Conservation (phyloP, 495 filamentous ascomycete species). For the Pseudevernia furfuracea region DNA sequence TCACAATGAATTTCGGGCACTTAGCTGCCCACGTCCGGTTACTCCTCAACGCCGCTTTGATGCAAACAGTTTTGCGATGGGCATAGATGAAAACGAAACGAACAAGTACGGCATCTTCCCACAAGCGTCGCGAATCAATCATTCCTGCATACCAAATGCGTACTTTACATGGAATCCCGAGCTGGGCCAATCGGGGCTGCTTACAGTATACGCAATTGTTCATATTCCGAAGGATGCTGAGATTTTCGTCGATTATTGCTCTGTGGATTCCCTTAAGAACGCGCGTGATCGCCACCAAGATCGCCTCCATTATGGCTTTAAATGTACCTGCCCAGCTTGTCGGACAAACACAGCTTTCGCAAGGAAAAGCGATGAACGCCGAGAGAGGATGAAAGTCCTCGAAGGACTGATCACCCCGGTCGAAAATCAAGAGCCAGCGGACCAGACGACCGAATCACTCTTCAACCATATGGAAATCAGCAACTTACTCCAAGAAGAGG, state of each 20-base stretch:
- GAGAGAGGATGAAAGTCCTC: neutral
- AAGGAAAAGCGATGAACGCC: neutral
- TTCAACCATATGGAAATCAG: neutral
- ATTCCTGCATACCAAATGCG: slow-evolving; percentile 14
- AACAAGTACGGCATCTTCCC: neutral
- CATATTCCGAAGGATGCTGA: neutral
- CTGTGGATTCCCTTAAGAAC: neutral
- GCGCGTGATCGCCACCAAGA: neutral
- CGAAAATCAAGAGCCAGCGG: neutral
- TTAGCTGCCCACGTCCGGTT: neutral
- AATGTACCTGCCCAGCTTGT: slow-evolving; percentile 8
- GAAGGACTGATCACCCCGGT: neutral
- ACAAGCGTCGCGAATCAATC: slow-evolving; percentile 11
- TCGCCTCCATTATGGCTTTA: neutral
- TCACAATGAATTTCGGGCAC: neutral
- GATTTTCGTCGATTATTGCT: slow-evolving; percentile 8
- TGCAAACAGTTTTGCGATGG: neutral
- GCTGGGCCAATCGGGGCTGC: neutral
- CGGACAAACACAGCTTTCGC: neutral
- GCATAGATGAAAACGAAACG: neutral
- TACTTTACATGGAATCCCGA: slow-evolving; percentile 5
- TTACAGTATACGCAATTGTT: slow-evolving; percentile 7
- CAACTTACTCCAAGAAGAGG: neutral
- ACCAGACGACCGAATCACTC: neutral
- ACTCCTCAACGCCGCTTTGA: neutral